Percentiles rank a stretch among this genome's conserved stretches.
phyloP scores from a whole-genome alignment of 2,329 filamentous ascomycete genomes.

The Dendrostoma leiphaemia region DNA sequence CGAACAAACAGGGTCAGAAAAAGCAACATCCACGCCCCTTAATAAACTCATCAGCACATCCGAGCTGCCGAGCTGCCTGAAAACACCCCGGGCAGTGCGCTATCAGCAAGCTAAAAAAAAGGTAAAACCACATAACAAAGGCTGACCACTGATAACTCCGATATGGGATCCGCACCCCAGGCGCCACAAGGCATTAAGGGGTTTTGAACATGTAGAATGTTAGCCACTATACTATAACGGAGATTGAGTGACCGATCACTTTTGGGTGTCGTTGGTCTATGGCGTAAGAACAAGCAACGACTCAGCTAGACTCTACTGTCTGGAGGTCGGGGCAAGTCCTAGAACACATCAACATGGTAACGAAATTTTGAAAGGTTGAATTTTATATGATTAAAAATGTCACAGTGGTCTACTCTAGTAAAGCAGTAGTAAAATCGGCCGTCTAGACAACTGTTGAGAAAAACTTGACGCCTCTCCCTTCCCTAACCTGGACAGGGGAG shows the following conservation, averaged over 20 bases:
- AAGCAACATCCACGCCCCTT: too few species aligned
- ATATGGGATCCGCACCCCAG: conserved; percentile 23
- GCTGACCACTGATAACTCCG: conserved; percentile 6
- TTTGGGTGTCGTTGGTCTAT: neutral
- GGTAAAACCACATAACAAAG: neutral
- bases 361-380: neutral
- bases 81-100: too few species aligned
- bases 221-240: conserved; percentile 18
- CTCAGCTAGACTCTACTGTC: neutral
- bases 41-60: too few species aligned
- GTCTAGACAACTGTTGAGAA: conserved; percentile 6
- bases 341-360: neutral
- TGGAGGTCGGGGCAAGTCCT: neutral
- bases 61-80: too few species aligned
- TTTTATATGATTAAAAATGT: too few species aligned
- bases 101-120: too few species aligned
- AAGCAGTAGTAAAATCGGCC: too few species aligned
- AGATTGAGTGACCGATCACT: neutral
- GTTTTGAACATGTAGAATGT: conserved; percentile 14
- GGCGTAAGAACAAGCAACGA: neutral
- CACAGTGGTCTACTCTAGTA: too few species aligned
- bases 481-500: neutral
- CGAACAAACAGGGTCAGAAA: too few species aligned
- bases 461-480: conserved; percentile 7
- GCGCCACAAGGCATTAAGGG: conserved; percentile 10